Percentiles rank a stretch among this genome's conserved stretches.
phyloP scores from a whole-genome alignment of 495 filamentous ascomycete genomes.

The Paragyromitra xinjiangensis region DNA sequence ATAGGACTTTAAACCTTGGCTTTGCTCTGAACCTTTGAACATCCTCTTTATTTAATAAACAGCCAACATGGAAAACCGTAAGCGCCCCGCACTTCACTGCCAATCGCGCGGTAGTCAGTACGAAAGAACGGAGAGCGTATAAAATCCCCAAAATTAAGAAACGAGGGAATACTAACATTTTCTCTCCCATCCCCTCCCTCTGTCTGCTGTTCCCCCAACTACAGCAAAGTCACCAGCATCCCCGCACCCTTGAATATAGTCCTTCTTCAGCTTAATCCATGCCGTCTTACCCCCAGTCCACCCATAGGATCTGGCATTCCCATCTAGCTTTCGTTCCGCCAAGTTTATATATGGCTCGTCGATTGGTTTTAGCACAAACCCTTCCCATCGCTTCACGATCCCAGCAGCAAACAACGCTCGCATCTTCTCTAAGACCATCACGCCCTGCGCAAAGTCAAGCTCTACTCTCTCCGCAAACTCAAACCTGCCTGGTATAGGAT shows the following conservation, averaged over 20 bases:
- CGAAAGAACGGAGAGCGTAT: slow-evolving; percentile 3
- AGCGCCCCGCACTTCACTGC: slow-evolving; percentile 60
- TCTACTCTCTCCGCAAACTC: slow-evolving; percentile 26
- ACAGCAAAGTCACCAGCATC: slow-evolving; percentile 84
- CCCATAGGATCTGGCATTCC: slow-evolving; percentile 26
- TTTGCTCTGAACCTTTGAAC: slow-evolving; percentile 64
- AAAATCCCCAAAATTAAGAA: not conserved
- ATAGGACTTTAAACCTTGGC: slow-evolving; percentile 73
- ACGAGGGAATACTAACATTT: slow-evolving; percentile 45
- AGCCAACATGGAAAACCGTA: slow-evolving; percentile 83
- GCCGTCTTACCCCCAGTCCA: slow-evolving; percentile 57
- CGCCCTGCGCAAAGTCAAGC: slow-evolving; percentile 67
- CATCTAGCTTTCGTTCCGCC: slow-evolving; percentile 23
- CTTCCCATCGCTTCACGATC: slow-evolving; percentile 74
- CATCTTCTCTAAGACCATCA: slow-evolving; percentile 63
- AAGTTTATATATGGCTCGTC: slow-evolving; percentile 80
- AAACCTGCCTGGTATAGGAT: slow-evolving; percentile 63
- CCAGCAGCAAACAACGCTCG: slow-evolving; percentile 71
- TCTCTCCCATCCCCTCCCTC: slow-evolving; percentile 61
- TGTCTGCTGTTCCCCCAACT: slow-evolving; percentile 72
- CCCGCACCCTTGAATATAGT: slow-evolving; percentile 81
- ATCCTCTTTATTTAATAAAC: slow-evolving; percentile 75
- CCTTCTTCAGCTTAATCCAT: slow-evolving; percentile 89
- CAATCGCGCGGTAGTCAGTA: slow-evolving; percentile 58
- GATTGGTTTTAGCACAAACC: slow-evolving; percentile 78